Evolutionary conservation across 2,329 filamentous ascomycete species (phyloP).

Genomic region (Dactylella cylindrospora): DNA sequence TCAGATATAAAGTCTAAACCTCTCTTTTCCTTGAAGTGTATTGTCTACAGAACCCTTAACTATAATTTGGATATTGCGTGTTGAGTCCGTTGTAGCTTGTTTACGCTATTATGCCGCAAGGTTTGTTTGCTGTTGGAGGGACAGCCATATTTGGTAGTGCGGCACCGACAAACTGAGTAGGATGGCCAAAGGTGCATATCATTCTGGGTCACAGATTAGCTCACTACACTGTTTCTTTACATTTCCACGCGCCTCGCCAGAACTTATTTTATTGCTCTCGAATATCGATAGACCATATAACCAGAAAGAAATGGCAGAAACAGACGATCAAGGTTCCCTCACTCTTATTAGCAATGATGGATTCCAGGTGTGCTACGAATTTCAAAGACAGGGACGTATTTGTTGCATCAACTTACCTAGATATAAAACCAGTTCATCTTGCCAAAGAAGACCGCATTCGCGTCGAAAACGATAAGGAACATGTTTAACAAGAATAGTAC

Average conservation of each 20-base stretch:
- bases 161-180: conserved; percentile 25
- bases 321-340: conserved; percentile 58
- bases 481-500: conserved; percentile 66
- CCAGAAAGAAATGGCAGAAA: conserved; percentile 18
- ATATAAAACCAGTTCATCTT: conserved; percentile 59
- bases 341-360: conserved; percentile 66
- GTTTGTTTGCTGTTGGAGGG: conserved; percentile 31
- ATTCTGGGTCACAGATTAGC: too few species aligned
- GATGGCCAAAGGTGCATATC: too few species aligned
- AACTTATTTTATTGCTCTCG: too few species aligned
- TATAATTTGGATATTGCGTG: too few species aligned
- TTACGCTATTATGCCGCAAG: background rate
- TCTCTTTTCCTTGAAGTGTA: too few species aligned
- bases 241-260: too few species aligned
- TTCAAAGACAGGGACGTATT: background rate
- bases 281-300: too few species aligned
- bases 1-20: too few species aligned
- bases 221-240: too few species aligned
- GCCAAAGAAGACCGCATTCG: conserved; percentile 62
- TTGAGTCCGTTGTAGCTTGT: conserved; percentile 30
- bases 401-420: background rate
- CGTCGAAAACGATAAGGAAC: conserved; percentile 64
- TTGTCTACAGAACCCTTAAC: too few species aligned
- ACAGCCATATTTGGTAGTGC: conserved; percentile 2
- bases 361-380: conserved; percentile 53